Evolutionary conservation across 306 rosid species (phyloP), one percentile per base, ranked within the genome.

Genomic region (Canavalia ensiformis): DNA sequence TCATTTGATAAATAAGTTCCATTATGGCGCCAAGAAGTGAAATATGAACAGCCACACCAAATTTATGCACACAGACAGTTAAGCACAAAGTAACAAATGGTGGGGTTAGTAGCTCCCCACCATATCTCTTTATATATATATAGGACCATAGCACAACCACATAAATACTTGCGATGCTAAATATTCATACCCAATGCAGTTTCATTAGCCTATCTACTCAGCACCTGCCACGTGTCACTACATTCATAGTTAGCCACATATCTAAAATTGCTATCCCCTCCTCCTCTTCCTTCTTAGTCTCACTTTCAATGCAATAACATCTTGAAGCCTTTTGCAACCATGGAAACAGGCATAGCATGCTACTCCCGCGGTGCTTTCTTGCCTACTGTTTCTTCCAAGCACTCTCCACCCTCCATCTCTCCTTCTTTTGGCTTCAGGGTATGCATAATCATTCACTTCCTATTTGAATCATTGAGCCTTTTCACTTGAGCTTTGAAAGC

Each of bases 341-440:
- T 93, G 98, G 98, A 93, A 83, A 89, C 93, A 6, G 88, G 90
- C 52, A 88, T 90, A 74, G 97, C 94, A 25, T 87, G 90, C 83
- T 90, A 88, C 78, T 76, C 92, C 28, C 86, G 93, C 2, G 92
- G 91, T 37, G 86, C 89, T 60, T 78, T 94, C 76, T 62, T 89
- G 10, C 95, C 92, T 2, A 86, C 72, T 41, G 87, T 83, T 82
- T 81, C 94, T 77, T 84, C 94, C 56, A 87, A 90, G 83, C 91
- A 88, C 74, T 88, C 94, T 77, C 86, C 88, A 46, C 86, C 90
- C 2, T 80, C 94, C 77, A 49, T 93, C 39, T 86, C 93, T 80
- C 91, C 94, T 34, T 91, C 92, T 77, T 89, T 90, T 83, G 78
- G 73, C 75, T 84, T 84, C 79, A 69, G 25, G 75, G 75, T 69